Evolutionary conservation across 2,329 filamentous ascomycete genomes (phyloP).

Genomic region (Hirsutella minnesotensis): DNA sequence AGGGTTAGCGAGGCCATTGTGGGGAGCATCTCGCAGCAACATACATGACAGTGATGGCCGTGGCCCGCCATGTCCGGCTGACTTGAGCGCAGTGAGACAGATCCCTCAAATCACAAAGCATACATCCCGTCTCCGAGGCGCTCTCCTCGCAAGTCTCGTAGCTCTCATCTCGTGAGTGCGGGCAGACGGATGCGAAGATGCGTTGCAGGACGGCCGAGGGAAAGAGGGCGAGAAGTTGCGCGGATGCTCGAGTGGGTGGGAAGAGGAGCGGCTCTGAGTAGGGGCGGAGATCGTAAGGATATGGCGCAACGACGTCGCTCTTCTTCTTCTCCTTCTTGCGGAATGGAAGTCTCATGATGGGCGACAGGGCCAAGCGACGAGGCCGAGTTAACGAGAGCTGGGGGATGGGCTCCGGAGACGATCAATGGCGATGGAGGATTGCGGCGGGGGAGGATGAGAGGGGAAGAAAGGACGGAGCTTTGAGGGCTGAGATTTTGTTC

Average conservation of each 20-base stretch:
- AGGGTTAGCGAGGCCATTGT: background rate
- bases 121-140: constrained; percentile 67
- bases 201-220: constrained; percentile 58
- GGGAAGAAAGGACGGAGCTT: background rate
- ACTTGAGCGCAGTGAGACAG: constrained; percentile 69
- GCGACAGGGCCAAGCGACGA: background rate
- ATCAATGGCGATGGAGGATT: no score
- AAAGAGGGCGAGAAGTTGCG: constrained; percentile 38
- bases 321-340: constrained; percentile 26
- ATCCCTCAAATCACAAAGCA: constrained; percentile 88
- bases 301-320: constrained; percentile 8
- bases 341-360: constrained; percentile 24
- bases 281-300: constrained; percentile 19
- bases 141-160: constrained; percentile 79
- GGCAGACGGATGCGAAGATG: constrained; percentile 76
- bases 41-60: constrained; percentile 46
- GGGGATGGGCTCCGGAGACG: background rate
- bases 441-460: background rate
- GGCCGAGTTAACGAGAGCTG: background rate
- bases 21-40: constrained; percentile 19
- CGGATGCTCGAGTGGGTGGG: constrained; percentile 28
- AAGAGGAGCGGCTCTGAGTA: constrained; percentile 14
- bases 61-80: constrained; percentile 57
- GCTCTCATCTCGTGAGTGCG: constrained; percentile 63
- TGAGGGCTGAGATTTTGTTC: background rate